Base-by-base conservation (phyloP, 495 filamentous ascomycete species). In the Hypoxylon lienhwacheense region DNA sequence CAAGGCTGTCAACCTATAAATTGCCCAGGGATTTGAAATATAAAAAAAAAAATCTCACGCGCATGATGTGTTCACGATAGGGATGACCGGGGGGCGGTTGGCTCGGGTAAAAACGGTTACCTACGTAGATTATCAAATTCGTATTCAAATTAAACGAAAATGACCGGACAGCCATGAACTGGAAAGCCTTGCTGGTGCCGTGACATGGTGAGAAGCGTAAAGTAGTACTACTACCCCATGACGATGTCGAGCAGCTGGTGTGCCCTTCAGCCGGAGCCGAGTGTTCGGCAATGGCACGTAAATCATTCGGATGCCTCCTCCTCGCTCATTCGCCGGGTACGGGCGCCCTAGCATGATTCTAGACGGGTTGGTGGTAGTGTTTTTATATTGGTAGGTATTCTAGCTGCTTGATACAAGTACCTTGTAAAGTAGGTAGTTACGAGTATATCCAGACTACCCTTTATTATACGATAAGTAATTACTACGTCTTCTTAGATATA, bases 1-100 rank as follows among this genome's bases (percentile, higher is more conserved):
- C 74, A 89, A 74, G 61, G 78, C 91, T 47, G 86, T 96, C 67
- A 88, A 88, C 77, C 71, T 96, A 73, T 97, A 89, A 85, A 47
- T 24, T 28, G 35, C 12, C 12, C 22, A 17, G 5, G 46, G 29
- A 29, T 32, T 44, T 61, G 26, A 15, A 31, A 43, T 7, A 19
- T 26, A 37, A n/a, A 40, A 46, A 51, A 20, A n/a, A 53, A 14
- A 26, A 40, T 14, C 14, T 36, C 24, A 45, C 51, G 50, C 48
- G 47, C 25, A 48, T 67, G 60, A 57, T 58, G 58, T 47, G 45
- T 31, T 63, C 35, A 65, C 33, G 62, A 65, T 55, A 43, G 49
- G 58, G 55, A 65, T 42, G 59, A 65, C 47, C 61, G 59, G 65
- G 62, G 59, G 33, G 28, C 41, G 59, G 42, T 48, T 56, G 52